Evolutionary conservation across 2,329 filamentous ascomycete genomes (phyloP).

Genomic region (Fusarium proliferatum): DNA sequence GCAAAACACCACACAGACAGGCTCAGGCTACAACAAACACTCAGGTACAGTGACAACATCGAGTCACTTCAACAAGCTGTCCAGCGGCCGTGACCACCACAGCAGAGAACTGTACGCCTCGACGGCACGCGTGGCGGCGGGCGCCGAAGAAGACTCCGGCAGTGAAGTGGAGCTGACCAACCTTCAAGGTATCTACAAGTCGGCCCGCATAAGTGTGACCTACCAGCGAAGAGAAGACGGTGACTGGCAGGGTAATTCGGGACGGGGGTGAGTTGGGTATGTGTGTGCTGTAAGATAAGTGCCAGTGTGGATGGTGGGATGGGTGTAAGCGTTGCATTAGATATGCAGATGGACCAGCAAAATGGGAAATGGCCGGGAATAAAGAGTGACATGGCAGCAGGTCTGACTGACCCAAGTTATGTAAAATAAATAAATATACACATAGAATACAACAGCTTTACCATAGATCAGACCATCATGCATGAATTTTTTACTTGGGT

Average conservation of each 20-base stretch:
- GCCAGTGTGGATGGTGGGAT: neutral
- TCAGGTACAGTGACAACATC: conserved; percentile 2
- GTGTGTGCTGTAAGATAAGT: neutral
- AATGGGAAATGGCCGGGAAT: neutral
- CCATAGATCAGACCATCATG: neutral
- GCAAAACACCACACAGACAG: conserved; percentile 19
- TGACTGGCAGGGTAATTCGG: neutral
- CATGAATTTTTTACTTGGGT: neutral
- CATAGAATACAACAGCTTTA: neutral
- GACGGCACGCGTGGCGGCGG: conserved; percentile 21
- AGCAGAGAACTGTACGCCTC: conserved; percentile 12
- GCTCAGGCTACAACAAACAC: conserved; percentile 33
- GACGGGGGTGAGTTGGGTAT: neutral
- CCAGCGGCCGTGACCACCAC: conserved; percentile 31
- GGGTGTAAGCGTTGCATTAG: neutral
- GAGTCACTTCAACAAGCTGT: conserved; percentile 37
- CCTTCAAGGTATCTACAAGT: conserved; percentile 38
- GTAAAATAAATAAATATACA: neutral
- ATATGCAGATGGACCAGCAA: neutral
- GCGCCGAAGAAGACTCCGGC: conserved; percentile 33
- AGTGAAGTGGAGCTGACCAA: conserved; percentile 41
- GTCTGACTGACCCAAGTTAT: neutral
- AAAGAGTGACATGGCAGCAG: neutral
- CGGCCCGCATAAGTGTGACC: conserved; percentile 37
- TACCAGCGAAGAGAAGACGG: conserved; percentile 23